These are phyloP conservation scores for Globisporangium rhizosaccharum DNA, from an alignment of 352 stramenopile species.

Conservation along the genomic window DNA sequence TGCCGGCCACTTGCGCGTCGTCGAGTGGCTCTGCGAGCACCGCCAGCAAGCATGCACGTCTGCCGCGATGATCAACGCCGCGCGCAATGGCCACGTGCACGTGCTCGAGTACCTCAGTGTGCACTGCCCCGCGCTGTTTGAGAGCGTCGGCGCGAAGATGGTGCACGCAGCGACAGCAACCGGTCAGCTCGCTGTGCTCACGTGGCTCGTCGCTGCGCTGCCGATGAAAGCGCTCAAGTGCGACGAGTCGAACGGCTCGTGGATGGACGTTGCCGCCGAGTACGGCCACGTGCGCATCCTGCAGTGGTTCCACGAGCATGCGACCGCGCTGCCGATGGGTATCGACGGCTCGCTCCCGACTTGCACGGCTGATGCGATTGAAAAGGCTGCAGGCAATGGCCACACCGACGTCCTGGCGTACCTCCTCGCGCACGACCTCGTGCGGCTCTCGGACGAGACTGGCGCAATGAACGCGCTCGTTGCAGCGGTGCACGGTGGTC, in stretches of 20 bases:
- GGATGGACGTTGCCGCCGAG: slow-evolving; percentile 68
- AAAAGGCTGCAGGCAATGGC: slow-evolving; percentile 61
- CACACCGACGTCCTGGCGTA: slow-evolving; percentile 53
- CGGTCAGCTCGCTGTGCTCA: slow-evolving; percentile 45
- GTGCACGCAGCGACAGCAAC: slow-evolving; percentile 57
- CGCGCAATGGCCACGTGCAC: slow-evolving; percentile 47
- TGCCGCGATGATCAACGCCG: slow-evolving; percentile 50
- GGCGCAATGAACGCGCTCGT: slow-evolving; percentile 53
- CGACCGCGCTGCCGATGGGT: slow-evolving; percentile 42
- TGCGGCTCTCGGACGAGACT: slow-evolving; percentile 31
- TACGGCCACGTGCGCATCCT: slow-evolving; percentile 60
- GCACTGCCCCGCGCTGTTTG: slow-evolving; percentile 41
- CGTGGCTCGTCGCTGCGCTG: slow-evolving; percentile 52
- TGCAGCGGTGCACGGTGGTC: slow-evolving; percentile 44
- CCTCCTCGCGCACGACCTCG: slow-evolving; percentile 49
- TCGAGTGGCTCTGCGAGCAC: slow-evolving; percentile 52
- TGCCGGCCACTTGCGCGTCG: slow-evolving; percentile 43
- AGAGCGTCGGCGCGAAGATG: slow-evolving; percentile 53
- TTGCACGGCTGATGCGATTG: slow-evolving; percentile 50
- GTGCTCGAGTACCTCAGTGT: slow-evolving; percentile 50
- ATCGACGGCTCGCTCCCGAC: slow-evolving; percentile 42
- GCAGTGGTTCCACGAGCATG: slow-evolving; percentile 64
- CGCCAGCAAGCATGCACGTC: slow-evolving; percentile 45
- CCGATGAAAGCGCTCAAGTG: slow-evolving; percentile 67
- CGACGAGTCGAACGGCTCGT: slow-evolving; percentile 49